phyloP scores from a whole-genome alignment of 331 rosid genomes.

The Rhamnella rubrinervis region DNA sequence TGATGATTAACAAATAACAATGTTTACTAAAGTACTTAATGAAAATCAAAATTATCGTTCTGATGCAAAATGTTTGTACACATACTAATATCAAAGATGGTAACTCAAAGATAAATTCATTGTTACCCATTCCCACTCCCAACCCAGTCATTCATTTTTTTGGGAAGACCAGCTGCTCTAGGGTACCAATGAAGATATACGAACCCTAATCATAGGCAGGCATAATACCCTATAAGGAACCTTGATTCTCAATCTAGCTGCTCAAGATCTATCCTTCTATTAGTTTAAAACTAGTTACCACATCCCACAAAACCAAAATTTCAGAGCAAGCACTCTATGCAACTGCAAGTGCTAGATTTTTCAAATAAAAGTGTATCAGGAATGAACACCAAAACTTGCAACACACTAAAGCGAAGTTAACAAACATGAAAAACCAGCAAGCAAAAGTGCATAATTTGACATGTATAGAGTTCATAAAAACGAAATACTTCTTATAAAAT shows the following conservation, averaged over 20 bases:
- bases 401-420: neutral
- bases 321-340: no score
- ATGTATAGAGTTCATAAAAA: neutral
- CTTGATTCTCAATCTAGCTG: no score
- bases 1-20: neutral
- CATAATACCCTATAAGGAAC: no score
- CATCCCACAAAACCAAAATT: no score
- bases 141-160: neutral
- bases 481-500: slow-evolving; percentile 15
- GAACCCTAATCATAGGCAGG: neutral
- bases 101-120: neutral
- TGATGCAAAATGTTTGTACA: neutral
- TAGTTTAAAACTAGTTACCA: no score
- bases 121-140: neutral
- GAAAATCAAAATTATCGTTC: neutral
- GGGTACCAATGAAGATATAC: neutral
- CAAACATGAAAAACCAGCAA: neutral
- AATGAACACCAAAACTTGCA: neutral
- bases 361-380: neutral
- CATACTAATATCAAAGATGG: neutral
- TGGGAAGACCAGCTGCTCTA: neutral
- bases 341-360: neutral
- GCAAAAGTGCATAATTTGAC: neutral
- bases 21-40: no score
- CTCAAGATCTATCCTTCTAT: no score